Conservation (phyloP, 164 flowering plant species). For the Litsea cubeba region DNA sequence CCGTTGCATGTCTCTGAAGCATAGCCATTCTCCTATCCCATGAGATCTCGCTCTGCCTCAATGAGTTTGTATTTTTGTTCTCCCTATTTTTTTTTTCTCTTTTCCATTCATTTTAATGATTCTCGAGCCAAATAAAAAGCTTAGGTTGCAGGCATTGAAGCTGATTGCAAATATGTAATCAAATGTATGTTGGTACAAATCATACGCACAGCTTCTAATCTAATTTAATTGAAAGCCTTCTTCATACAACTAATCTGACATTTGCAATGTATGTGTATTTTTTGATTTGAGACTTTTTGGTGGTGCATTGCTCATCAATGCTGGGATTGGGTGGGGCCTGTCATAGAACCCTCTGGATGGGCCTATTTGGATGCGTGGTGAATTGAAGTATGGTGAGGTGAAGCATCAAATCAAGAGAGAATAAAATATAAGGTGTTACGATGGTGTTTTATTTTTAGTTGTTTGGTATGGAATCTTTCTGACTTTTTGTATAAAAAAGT, state of each 20-base stretch:
- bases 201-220: neutral
- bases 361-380: too few species aligned
- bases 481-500: too few species aligned
- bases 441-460: too few species aligned
- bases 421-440: too few species aligned
- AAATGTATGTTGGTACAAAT: neutral
- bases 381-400: too few species aligned
- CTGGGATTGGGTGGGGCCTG: too few species aligned
- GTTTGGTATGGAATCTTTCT: too few species aligned
- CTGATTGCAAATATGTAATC: conserved; percentile 1
- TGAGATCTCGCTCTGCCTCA: neutral
- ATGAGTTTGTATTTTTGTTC: too few species aligned
- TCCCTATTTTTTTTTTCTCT: neutral
- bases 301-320: neutral
- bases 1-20: conserved; percentile 11
- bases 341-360: too few species aligned
- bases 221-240: neutral
- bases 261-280: neutral
- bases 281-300: neutral
- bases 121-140: conserved; percentile 2
- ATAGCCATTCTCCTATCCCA: conserved; percentile 3
- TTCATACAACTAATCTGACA: neutral
- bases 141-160: neutral
- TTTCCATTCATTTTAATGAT: neutral
- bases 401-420: too few species aligned